Evolutionary conservation across 1,139 yeast genomes (phyloP), one percentile per base, ranked within the genome.

Genomic region (Magnusiomyces magnusii): DNA sequence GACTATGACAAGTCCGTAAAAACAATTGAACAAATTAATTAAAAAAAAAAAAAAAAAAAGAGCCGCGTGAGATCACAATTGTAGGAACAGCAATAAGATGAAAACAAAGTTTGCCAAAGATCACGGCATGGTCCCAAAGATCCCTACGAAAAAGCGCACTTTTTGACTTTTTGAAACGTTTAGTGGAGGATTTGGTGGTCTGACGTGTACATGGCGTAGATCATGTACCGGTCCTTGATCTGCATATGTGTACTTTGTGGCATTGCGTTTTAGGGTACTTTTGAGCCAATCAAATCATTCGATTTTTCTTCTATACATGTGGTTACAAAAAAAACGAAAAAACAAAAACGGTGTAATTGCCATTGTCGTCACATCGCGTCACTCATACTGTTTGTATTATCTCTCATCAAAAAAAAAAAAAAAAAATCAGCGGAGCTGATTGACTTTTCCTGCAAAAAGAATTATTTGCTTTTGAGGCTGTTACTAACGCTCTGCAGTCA

Each of bases 201-300:
- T 54, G 39, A 41, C 9, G 50, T 39, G 13, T 57, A 57, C 59
- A 31, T 39, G 21, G 23, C 34, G 55, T n/a, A 59, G 36, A 51
- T 54, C 53, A 27, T 31, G 39, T 39, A 15, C 58, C 58, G 57
- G 58, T 39, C 60, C 51, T 10, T 41, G 52, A 49, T 34, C 41
- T 55, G 39, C 60, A 44, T 10, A 17, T 15, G 60, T 42, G 62
- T 60, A 60, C n/a, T 42, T 60, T 53, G 21, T 47, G 58, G 53
- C 54, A 56, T 51, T 50, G 60, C 62, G 51, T 25, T 55, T 60
- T 55, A 42, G 60, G 54, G 51, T 15, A 24, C 39, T 57, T 60
- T 53, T 60, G 39, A 53, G 39, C 62, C 62, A 60, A 60, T 60
- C 53, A 56, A 17, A 34, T 9, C 5, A 10, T 15, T 15, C 19